phyloP scores from a whole-genome alignment of 257 asterid genomes.

The Solanum lycopersicoides region DNA sequence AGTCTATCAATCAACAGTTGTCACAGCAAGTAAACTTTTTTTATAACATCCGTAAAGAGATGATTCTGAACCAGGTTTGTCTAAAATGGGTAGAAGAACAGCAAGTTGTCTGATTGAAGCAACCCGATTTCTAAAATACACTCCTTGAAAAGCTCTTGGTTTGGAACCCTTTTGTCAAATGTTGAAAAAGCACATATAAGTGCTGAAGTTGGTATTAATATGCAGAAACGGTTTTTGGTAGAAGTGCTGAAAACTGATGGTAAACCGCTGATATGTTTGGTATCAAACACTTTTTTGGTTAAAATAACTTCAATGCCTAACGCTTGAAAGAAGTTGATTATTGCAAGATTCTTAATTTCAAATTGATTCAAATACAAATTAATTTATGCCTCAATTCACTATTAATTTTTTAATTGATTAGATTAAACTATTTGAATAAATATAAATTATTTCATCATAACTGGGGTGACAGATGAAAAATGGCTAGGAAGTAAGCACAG shows the following conservation, averaged over 20 bases:
- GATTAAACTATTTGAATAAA: not conserved
- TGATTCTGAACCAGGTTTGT: not conserved
- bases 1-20: not conserved
- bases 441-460: not conserved
- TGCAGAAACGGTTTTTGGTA: not conserved
- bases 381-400: not conserved
- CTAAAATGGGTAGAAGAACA: not conserved
- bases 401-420: not conserved
- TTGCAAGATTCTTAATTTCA: not conserved
- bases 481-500: not conserved
- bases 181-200: not conserved
- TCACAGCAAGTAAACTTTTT: not conserved
- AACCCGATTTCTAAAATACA: not conserved
- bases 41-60: not conserved
- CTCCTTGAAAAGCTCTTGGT: not conserved
- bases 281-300: not conserved
- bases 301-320: not conserved
- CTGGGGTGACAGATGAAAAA: not conserved
- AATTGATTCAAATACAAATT: not conserved
- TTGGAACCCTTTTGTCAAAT: not conserved
- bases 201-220: not conserved
- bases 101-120: not conserved
- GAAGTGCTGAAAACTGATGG: not conserved
- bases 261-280: not conserved
- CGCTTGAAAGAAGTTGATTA: not conserved